Evolutionary conservation across 2,329 filamentous ascomycete species (phyloP), one percentile per base, ranked within the genome.

Genomic region (Alternaria sp.): DNA sequence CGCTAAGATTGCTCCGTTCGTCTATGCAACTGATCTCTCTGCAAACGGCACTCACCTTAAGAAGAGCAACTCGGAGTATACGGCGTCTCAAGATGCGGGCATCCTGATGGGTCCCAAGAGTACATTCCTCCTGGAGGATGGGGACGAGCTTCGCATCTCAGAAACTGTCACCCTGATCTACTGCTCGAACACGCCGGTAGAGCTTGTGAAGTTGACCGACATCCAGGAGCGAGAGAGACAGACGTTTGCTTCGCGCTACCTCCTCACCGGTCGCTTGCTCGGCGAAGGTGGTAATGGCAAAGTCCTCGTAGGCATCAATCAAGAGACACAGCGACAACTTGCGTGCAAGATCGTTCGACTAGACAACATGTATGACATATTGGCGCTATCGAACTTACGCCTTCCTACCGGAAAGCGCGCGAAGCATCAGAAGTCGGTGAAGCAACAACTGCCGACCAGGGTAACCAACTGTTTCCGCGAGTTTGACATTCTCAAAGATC

Each of bases 341-440:
- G 90, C 89, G 11, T 93, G 91, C 81, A 93, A 93, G 70, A 78
- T 92, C 9, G 81, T 91, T 55, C 81, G 86, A 57, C 71, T 90
- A 3, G 80, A 68, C 46, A 66, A 61, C n/a, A 56, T 74, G 3
- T 70, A 71, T 52, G 55, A 63, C 25, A 62, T 59, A 13, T 17
- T 60, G 32, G 17, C 53, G 3, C 15, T 56, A 15, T 59, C 65
- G 5, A 64, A 60, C 28, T 59, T 68, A 10, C 62, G 57, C 15
- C 40, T 30, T 10, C 58, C 67, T 3, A 65, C 52, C 11, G 50
- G 23, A 2, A 53, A 57, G 8, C 51, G 30, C 23, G 50, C 59
- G 5, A 30, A 65, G 36, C 49, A 59, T 32, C 32, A 36, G 1
- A 51, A n/a, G 10, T 49, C 50, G 23, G 57, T 60, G 1, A 65